Base-by-base conservation (phyloP, 306 rosid genomes). In the Casuarina cunninghamiana region DNA sequence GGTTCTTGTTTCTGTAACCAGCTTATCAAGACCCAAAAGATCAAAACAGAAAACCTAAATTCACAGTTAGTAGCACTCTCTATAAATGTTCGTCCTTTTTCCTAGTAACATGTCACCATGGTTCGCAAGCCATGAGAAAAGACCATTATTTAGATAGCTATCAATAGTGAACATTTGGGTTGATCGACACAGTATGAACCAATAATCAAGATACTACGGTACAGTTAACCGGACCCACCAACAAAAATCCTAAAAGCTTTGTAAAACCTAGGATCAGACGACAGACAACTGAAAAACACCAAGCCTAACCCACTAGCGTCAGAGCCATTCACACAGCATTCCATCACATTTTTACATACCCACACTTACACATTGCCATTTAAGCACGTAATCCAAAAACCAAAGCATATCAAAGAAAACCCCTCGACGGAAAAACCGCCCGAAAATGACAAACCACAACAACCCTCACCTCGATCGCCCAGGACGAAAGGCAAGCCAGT, bases 401-500 rank as follows among this genome's bases (percentile, higher is more conserved):
- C 15, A 2, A 62, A n/a, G 50, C 42, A 5, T 8, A 42, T 10
- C 71, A 17, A 7, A 66, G 50, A 4, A 62, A 72, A 67, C 13
- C 51, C 48, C 71, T 3, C 5, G 3, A 41, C 57, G 6, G 19
- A 8, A 13, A 1, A 26, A 0, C 0, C 10, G 0, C 8, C 19
- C 44, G 41, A 17, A 13, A 39, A 42, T 21, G 17, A 37, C 9
- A 54, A 17, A 10, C 43, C n/a, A 13, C 2, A 54, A 32, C 55
- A 66, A 10, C 26, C 48, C 19, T 43, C 5, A 84, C 93, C 92
- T 86, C 77, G 45, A 74, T 80, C 83, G 89, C 75, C 83, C 88
- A 2, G 93, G 88, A 78, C 83, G 87, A 63, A 91, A 88, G 53
- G 89, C 75, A 45, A 89, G 54, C 92, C 92, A 89, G 74, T 78